phyloP scores from a whole-genome alignment of 2,329 filamentous ascomycete species.

The Aureobasidium melanogenum region DNA sequence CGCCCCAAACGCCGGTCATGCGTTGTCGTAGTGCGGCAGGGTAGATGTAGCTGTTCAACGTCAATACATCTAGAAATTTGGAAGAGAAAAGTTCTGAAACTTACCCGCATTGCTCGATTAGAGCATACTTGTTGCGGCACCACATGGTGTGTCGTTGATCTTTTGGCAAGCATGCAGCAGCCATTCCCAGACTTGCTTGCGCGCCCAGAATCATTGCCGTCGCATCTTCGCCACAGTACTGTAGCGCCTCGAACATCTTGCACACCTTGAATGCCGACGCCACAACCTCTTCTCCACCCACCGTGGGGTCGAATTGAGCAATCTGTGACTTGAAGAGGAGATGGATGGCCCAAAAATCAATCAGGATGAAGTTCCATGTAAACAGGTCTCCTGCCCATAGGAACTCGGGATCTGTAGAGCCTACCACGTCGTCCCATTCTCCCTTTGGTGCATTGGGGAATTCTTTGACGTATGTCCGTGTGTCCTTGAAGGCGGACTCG shows the following conservation, averaged over 20 bases:
- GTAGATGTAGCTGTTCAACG: conserved; percentile 65
- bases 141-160: conserved; percentile 67
- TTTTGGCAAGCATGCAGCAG: conserved; percentile 69
- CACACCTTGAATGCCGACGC: conserved; percentile 60
- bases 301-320: conserved; percentile 41
- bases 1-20: conserved; percentile 67
- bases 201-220: conserved; percentile 62
- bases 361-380: conserved; percentile 61
- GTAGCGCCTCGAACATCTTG: conserved; percentile 70
- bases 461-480: conserved; percentile 53
- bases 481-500: conserved; percentile 53
- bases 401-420: conserved; percentile 61
- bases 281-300: conserved; percentile 43
- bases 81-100: conserved; percentile 24
- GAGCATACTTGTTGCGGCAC: conserved; percentile 69
- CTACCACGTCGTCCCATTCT: conserved; percentile 58
- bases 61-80: not conserved
- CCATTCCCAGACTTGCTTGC: conserved; percentile 68
- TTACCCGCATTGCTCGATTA: conserved; percentile 71
- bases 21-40: conserved; percentile 63
- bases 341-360: conserved; percentile 70
- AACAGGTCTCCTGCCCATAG: conserved; percentile 65
- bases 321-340: conserved; percentile 73
- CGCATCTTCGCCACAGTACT: conserved; percentile 61
- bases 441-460: conserved; percentile 47